phyloP scores from a whole-genome alignment of 306 rosid genomes.

The Quercus alba region DNA sequence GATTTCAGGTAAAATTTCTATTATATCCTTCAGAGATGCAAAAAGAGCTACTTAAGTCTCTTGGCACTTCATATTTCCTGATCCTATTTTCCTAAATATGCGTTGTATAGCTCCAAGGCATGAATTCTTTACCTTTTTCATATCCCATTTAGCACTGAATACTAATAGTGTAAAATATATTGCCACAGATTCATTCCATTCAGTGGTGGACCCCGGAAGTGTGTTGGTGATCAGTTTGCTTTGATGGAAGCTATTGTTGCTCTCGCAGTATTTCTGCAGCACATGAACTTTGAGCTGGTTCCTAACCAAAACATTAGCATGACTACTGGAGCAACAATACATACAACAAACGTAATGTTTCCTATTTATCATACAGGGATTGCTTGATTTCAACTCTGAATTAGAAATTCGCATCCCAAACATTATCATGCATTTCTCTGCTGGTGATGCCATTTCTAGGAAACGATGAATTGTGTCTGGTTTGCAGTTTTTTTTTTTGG shows the following conservation, averaged over 20 bases:
- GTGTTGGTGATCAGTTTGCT: conserved; percentile 97
- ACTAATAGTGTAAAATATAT: conserved; percentile 24
- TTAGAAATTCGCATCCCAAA: background rate
- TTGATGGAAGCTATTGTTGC: conserved; percentile 80
- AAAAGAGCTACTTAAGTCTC: background rate
- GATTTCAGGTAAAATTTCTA: conserved; percentile 64
- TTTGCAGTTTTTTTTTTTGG: background rate
- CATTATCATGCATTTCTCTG: background rate
- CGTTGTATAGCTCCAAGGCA: background rate
- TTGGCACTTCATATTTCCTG: background rate
- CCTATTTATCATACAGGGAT: background rate
- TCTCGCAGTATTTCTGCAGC: conserved; percentile 76
- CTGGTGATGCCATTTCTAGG: background rate
- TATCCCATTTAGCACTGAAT: background rate
- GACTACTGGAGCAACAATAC: conserved; percentile 99
- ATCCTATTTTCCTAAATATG: background rate
- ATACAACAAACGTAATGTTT: conserved; percentile 76
- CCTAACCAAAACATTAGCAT: conserved; percentile 83
- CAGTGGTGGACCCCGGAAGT: conserved; percentile 95
- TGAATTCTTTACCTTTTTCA: background rate
- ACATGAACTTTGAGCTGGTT: conserved; percentile 74
- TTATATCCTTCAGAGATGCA: background rate
- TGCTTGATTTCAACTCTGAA: background rate
- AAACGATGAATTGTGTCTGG: background rate
- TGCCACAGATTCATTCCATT: conserved; percentile 84